A percentile compares a stretch with the other conserved stretches of the same genome.
Evolutionary conservation across 208 protist genomes (phyloP).

Genomic region (Leptomonas seymouri): DNA sequence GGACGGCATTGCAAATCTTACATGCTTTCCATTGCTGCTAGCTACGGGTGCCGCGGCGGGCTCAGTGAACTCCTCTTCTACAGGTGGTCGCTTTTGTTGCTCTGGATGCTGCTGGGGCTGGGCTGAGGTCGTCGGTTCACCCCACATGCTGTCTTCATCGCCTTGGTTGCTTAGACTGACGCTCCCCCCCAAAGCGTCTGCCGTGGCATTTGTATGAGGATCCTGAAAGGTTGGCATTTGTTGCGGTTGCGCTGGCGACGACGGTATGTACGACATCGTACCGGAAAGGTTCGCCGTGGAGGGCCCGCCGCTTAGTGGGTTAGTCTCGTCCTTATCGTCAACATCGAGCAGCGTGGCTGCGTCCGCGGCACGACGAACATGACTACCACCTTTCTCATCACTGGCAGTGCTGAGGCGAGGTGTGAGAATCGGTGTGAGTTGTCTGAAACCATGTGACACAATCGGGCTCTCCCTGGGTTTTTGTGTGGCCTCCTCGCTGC

Average conservation of each 20-base stretch:
- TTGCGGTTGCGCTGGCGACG: background rate
- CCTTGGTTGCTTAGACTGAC: background rate
- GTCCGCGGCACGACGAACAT: background rate
- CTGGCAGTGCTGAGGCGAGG: background rate
- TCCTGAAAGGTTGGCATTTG: background rate
- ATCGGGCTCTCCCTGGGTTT: slow-evolving; percentile 13
- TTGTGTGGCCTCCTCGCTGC: background rate
- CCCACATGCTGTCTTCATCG: slow-evolving; percentile 16
- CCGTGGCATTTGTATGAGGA: background rate
- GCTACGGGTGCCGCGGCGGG: slow-evolving; percentile 2
- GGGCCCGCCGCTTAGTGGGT: background rate
- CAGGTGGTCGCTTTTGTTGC: background rate
- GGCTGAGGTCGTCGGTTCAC: slow-evolving; percentile 11
- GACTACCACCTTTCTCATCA: background rate
- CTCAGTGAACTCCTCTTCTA: slow-evolving; percentile 10
- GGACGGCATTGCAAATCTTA: slow-evolving; percentile 5
- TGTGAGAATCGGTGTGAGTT: background rate
- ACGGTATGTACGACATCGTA: background rate
- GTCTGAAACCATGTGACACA: background rate
- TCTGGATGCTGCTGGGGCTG: background rate
- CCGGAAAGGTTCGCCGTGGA: background rate
- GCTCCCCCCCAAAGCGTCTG: background rate
- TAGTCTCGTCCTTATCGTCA: background rate
- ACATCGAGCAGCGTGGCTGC: background rate
- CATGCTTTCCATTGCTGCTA: background rate